A percentile compares a stretch with the other conserved stretches of the same genome.
phyloP scores from a whole-genome alignment of 1,284 basidiomycete genomes.

The Vanrija humicola region DNA sequence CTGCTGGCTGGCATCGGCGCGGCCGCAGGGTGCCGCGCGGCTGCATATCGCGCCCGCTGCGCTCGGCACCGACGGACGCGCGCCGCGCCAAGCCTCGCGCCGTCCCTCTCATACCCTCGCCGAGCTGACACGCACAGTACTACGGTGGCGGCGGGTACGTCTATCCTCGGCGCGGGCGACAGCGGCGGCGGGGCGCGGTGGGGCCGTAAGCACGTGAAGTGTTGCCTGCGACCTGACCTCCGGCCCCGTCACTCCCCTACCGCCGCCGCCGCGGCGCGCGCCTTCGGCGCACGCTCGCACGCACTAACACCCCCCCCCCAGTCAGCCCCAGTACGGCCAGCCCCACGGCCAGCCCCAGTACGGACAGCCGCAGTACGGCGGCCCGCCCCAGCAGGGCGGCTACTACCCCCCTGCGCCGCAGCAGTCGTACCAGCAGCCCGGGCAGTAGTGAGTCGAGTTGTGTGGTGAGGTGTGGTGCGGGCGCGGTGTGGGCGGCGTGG shows the following conservation, averaged over 20 bases:
- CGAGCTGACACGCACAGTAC: slow-evolving; percentile 13
- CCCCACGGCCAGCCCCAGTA: background rate
- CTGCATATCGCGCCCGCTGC: too few species aligned
- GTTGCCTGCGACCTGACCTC: too few species aligned
- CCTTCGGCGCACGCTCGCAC: background rate
- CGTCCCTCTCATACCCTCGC: background rate
- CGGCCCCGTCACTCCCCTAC: too few species aligned
- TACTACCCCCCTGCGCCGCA: slow-evolving; percentile 42
- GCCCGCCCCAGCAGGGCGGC: slow-evolving; percentile 19
- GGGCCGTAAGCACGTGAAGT: too few species aligned
- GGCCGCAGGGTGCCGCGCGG: too few species aligned
- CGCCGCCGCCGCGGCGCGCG: background rate
- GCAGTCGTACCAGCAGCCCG: slow-evolving; percentile 21
- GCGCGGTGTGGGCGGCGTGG: too few species aligned
- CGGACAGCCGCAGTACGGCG: slow-evolving; percentile 24
- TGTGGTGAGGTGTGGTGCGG: background rate
- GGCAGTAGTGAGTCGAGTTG: slow-evolving; percentile 24
- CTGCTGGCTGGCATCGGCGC: too few species aligned
- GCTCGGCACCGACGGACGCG: too few species aligned
- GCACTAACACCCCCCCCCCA: background rate
- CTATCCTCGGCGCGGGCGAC: background rate
- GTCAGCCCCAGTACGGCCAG: background rate
- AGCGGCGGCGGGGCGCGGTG: too few species aligned
- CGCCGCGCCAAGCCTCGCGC: too few species aligned
- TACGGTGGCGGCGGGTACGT: slow-evolving; percentile 32